phyloP scores from a whole-genome alignment of 106 monocot species.

The Phalaenopsis equestris region DNA sequence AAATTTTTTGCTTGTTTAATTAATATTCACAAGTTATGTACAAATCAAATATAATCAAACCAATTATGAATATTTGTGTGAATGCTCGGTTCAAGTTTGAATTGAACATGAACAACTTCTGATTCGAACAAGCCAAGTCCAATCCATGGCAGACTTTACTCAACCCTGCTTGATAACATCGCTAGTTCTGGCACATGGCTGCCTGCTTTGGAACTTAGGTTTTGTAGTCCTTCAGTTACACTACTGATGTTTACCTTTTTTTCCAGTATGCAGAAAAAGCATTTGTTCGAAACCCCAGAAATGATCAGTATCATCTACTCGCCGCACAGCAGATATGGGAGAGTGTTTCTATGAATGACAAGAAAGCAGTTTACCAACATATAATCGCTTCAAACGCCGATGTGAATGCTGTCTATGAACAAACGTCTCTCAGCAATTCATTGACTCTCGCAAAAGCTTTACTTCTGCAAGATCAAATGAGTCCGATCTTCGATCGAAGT shows the following conservation, averaged over 20 bases:
- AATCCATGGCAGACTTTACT: no score
- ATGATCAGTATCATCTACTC: constrained; percentile 22
- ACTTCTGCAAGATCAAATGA: constrained; percentile 55
- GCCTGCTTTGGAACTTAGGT: neutral
- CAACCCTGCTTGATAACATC: no score
- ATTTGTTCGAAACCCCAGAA: constrained; percentile 45
- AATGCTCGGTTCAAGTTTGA: no score
- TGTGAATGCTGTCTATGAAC: constrained; percentile 54
- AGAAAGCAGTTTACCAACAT: constrained; percentile 69
- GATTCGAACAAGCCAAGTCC: no score
- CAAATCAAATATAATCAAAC: no score
- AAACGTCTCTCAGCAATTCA: constrained; percentile 25
- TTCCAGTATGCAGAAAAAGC: constrained; percentile 89
- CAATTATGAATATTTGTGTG: no score
- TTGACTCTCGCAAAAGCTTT: constrained; percentile 63
- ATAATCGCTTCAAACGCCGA: constrained; percentile 74
- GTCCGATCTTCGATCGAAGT: constrained; percentile 22
- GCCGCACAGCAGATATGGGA: constrained; percentile 65
- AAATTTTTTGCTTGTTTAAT: no score
- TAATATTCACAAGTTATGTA: no score
- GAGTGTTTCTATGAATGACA: constrained; percentile 62
- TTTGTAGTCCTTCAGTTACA: neutral
- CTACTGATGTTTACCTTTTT: constrained; percentile 4
- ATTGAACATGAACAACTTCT: no score
- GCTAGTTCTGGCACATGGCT: neutral